A percentile compares a stretch with the other conserved stretches of the same genome.
These are phyloP conservation scores for Nepenthes alata DNA, from an alignment of 179 eudicot genomes.

Conservation along the genomic window DNA sequence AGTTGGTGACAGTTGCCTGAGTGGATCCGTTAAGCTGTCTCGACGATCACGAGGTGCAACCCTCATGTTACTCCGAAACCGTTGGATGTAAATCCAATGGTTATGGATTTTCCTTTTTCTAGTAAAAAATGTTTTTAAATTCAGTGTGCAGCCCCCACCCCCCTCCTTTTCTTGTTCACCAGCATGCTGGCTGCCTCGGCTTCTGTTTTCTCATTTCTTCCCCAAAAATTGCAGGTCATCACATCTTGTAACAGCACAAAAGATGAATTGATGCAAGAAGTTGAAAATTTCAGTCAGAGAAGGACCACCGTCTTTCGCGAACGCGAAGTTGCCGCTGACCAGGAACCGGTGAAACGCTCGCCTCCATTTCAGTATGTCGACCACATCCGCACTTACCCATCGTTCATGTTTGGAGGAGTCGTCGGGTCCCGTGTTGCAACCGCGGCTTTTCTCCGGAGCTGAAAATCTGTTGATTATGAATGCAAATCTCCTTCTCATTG, in stretches of 20 bases:
- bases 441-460: constrained; percentile 68
- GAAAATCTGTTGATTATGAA: constrained; percentile 2
- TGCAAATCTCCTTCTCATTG: too few relatives aligned
- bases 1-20: too few relatives aligned
- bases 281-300: constrained; percentile 63
- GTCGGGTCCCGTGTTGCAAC: constrained; percentile 86
- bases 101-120: too few relatives aligned
- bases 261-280: constrained; percentile 86
- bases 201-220: background rate
- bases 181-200: too few relatives aligned
- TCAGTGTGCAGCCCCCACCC: too few relatives aligned
- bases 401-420: constrained; percentile 90
- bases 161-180: too few relatives aligned
- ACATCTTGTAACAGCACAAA: constrained; percentile 91
- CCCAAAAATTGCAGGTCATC: constrained; percentile 41
- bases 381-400: constrained; percentile 77
- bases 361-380: constrained; percentile 57
- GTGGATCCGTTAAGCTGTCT: too few relatives aligned
- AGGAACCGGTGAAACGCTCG: constrained; percentile 21
- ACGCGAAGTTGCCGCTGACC: constrained; percentile 20
- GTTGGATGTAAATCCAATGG: too few relatives aligned
- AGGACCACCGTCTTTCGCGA: constrained; percentile 24
- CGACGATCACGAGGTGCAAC: too few relatives aligned
- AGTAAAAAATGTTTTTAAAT: too few relatives aligned
- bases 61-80: too few relatives aligned